Conservation (phyloP, 2,329 filamentous ascomycete genomes). For the Trichophyton rubrum region DNA sequence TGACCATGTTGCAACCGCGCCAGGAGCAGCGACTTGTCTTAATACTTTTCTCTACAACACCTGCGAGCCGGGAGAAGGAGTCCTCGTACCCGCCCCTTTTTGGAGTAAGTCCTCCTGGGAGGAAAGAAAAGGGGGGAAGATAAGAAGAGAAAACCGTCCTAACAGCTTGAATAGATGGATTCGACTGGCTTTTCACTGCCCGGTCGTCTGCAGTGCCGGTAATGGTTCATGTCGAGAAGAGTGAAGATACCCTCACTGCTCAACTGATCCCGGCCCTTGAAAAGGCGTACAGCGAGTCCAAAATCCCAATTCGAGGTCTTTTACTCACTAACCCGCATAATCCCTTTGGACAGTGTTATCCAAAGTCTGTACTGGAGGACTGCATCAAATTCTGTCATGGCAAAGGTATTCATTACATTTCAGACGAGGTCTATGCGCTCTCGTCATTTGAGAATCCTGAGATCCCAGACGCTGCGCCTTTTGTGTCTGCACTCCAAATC, state of each 20-base stretch:
- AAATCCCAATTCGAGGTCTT: neutral
- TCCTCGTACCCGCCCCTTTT: neutral
- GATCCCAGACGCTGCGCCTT: slow-evolving; percentile 21
- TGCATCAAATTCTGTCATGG: slow-evolving; percentile 33
- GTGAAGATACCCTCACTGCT: neutral
- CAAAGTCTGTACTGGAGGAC: neutral
- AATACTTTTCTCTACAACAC: neutral
- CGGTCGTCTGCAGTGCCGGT: neutral
- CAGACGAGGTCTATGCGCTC: slow-evolving; percentile 48
- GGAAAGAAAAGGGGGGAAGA: neutral
- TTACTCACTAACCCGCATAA: slow-evolving; percentile 2
- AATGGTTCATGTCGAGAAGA: neutral
- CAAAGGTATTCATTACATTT: slow-evolving; percentile 42
- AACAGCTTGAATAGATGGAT: neutral
- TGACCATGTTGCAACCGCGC: neutral
- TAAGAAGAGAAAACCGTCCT: neutral
- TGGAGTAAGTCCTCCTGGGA: neutral
- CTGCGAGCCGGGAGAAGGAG: neutral
- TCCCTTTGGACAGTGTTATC: neutral
- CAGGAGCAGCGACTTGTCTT: neutral
- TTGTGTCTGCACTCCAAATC: slow-evolving; percentile 38
- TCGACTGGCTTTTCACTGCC: neutral
- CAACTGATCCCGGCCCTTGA: neutral
- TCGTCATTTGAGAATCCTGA: slow-evolving; percentile 37
- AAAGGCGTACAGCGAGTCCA: neutral